Base-by-base conservation (phyloP, 208 protist genomes). In the Histomonas meleagridis region DNA sequence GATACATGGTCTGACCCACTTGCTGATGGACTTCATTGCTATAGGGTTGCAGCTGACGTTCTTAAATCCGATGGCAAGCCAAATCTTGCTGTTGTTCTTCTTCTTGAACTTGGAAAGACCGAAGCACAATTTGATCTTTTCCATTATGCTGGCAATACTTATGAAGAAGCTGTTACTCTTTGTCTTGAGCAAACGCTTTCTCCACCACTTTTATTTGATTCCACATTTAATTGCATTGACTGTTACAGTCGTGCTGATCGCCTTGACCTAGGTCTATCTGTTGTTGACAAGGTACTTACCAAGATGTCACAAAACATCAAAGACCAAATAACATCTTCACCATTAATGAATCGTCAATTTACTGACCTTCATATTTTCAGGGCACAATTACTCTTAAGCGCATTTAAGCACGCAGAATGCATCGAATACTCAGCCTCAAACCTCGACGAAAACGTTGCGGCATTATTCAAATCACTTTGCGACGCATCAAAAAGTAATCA, bases 1-100 rank as follows among this genome's bases (percentile, higher is more conserved):
- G 70, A 79, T 79, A 79, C 70, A 46, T 79, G 70, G 70, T 48
- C 32, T n/a, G 70, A 79, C 40, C 70, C 70, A 46, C 70, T 79
- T 49, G 70, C 70, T 5, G 70, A 79, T 79, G 70, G 70, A 9
- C 70, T 79, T 49, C 70, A 79, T 23, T 79, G 70, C 70, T 79
- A 79, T 40, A 9, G 70, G 16, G 70, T 79, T 21, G 70, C 70
- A 10, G 70, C 70, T 3, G 70, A 79, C 40, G 70, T 49, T 49
- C 40, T 79, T 49, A 79, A 79, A 23, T 23, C n/a, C 40, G 70
- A 79, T 49, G n/a, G n/a, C 16, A 79, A 79, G 70, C 70, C 70
- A 79, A 79, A 79, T 49, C 70, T 79, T 28, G 70, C 70, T 49
- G 70, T 79, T 18, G 70, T 79, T 49, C 40, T 79, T 18, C 40